phyloP scores from a whole-genome alignment of 1,139 yeast species.

The Nakaseomyces delphensis region DNA sequence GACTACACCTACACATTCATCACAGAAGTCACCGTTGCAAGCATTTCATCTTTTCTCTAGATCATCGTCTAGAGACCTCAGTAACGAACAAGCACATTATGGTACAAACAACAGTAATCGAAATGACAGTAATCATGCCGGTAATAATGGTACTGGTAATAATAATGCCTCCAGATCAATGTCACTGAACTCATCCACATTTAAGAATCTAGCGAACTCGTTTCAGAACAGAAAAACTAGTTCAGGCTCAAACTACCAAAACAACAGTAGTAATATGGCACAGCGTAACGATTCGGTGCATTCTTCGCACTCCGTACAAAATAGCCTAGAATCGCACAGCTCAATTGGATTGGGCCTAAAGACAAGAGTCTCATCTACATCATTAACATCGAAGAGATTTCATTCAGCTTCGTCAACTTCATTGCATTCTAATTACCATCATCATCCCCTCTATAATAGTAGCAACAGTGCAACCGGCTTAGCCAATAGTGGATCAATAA shows the following conservation, averaged over 20 bases:
- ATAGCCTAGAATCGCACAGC: constrained; percentile 5
- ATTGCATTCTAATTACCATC: constrained; percentile 9
- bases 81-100: constrained; percentile 7
- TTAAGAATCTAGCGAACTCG: constrained; percentile 29
- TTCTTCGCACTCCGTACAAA: constrained; percentile 1
- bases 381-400: constrained; percentile 23
- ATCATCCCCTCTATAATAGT: constrained; percentile 9
- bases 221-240: constrained; percentile 19
- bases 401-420: constrained; percentile 28
- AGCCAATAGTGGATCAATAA: constrained; percentile 4
- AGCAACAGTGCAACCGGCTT: constrained; percentile 2
- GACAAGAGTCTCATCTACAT: constrained; percentile 23
- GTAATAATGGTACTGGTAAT: constrained; percentile 13
- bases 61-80: constrained; percentile 24
- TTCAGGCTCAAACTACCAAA: constrained; percentile 6
- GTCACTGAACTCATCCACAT: constrained; percentile 32
- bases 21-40: constrained; percentile 29
- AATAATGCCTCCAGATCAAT: constrained; percentile 24
- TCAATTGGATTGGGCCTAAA: constrained; percentile 32
- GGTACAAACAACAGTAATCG: constrained; percentile 2
- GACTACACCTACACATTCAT: constrained; percentile 17
- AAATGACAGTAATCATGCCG: constrained; percentile 8
- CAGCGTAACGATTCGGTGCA: constrained; percentile 5
- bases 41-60: constrained; percentile 28
- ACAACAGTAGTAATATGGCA: constrained; percentile 7